A percentile compares a stretch with the other conserved stretches of the same genome.
Conservation (phyloP, 208 protist species). For the Wallacemonas sp. region DNA sequence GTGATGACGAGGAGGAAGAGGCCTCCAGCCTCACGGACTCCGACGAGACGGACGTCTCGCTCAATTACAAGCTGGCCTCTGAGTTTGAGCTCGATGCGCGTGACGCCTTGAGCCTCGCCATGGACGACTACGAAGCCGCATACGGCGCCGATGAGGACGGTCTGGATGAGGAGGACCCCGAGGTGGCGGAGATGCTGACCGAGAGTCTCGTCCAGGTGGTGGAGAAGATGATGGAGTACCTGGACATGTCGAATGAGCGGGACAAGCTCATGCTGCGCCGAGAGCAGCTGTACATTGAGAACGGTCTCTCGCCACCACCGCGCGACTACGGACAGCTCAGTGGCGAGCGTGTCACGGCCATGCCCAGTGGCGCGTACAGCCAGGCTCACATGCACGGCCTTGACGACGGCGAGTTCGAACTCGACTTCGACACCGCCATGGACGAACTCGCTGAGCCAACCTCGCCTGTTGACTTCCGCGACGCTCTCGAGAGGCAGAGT, state of each 20-base stretch:
- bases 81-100: constrained; percentile 64
- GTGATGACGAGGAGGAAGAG: constrained; percentile 40
- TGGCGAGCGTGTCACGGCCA: neutral
- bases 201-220: constrained; percentile 38
- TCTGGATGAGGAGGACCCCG: constrained; percentile 2
- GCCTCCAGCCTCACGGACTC: constrained; percentile 36
- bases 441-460: neutral
- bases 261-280: constrained; percentile 69
- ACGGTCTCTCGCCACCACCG: constrained; percentile 13
- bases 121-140: constrained; percentile 35
- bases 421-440: neutral
- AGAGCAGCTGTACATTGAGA: constrained; percentile 25
- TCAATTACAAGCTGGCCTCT: constrained; percentile 72
- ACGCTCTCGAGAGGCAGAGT: constrained; percentile 10
- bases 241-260: constrained; percentile 82
- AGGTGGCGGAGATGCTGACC: constrained; percentile 9
- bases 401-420: neutral
- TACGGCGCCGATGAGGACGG: constrained; percentile 15
- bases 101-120: constrained; percentile 58
- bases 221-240: constrained; percentile 49
- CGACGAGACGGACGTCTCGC: constrained; percentile 67
- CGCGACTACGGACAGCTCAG: constrained; percentile 10
- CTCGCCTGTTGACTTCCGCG: constrained; percentile 14
- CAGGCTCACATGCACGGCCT: too few relatives aligned
- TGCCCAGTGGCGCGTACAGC: too few relatives aligned